These are phyloP conservation scores for Psilocybe azurescens DNA, from an alignment of 768 basidiomycete species.

Conservation along the genomic window DNA sequence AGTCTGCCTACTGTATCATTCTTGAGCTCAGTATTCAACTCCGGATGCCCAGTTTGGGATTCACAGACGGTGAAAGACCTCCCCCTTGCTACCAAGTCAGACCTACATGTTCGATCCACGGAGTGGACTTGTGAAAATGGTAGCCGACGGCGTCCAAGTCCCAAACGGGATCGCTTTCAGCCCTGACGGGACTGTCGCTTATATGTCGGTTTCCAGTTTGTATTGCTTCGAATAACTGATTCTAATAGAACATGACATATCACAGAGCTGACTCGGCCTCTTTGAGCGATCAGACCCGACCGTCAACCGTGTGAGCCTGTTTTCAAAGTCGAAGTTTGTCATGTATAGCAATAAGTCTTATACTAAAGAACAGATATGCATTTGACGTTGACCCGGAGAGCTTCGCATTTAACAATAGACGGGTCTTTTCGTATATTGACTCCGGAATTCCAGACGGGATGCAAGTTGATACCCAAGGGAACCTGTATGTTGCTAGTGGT, in stretches of 20 bases:
- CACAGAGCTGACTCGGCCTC: conserved; percentile 56
- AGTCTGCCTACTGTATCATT: neutral
- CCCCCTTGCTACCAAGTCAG: conserved; percentile 70
- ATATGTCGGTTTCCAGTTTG: conserved; percentile 46
- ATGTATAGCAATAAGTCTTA: neutral
- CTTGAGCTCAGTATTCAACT: neutral
- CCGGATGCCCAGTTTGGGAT: conserved; percentile 57
- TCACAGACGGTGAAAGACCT: conserved; percentile 66
- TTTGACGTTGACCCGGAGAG: conserved; percentile 68
- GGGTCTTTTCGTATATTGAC: conserved; percentile 70
- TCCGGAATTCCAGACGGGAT: conserved; percentile 71
- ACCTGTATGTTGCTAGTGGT: conserved; percentile 68
- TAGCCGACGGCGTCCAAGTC: conserved; percentile 73
- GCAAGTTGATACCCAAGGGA: conserved; percentile 64
- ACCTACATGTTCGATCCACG: conserved; percentile 77
- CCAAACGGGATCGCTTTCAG: conserved; percentile 78
- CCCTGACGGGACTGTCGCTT: conserved; percentile 63
- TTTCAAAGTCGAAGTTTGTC: neutral
- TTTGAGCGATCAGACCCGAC: conserved; percentile 52
- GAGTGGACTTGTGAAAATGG: conserved; percentile 65
- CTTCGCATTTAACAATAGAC: conserved; percentile 56
- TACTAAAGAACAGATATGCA: conserved; percentile 50
- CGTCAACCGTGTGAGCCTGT: conserved; percentile 64
- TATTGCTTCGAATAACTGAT: neutral
- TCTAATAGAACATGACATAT: too few relatives aligned